These are phyloP conservation scores for Gypsophila paniculata DNA, from an alignment of 179 eudicot genomes.

Conservation along the genomic window DNA sequence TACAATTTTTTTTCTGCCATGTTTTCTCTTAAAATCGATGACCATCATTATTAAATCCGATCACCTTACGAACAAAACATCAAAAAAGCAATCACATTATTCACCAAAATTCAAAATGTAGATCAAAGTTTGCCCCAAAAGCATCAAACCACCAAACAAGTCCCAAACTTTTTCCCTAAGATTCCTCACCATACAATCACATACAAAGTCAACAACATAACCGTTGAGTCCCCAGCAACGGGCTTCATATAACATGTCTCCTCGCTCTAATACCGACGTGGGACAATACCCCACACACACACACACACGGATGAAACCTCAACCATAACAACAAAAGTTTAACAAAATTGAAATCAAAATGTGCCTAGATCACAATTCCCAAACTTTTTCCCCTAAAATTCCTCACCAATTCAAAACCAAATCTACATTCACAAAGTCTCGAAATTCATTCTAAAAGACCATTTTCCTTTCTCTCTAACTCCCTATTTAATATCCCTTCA, in stretches of 20 bases:
- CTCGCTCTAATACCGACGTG: too few relatives aligned
- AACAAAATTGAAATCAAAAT: neutral
- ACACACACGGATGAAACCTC: too few relatives aligned
- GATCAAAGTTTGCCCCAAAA: neutral
- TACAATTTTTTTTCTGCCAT: neutral
- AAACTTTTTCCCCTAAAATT: neutral
- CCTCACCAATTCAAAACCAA: neutral
- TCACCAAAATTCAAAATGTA: neutral
- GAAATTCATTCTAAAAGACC: too few relatives aligned
- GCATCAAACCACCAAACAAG: neutral
- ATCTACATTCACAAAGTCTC: conserved; percentile 3
- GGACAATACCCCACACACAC: too few relatives aligned
- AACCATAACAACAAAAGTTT: neutral
- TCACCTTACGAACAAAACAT: neutral
- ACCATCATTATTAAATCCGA: neutral
- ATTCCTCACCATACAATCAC: too few relatives aligned
- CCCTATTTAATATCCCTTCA: too few relatives aligned
- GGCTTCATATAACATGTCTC: too few relatives aligned
- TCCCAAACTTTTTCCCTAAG: too few relatives aligned
- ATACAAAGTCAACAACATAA: too few relatives aligned
- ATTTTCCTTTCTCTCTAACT: too few relatives aligned
- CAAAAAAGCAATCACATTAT: neutral
- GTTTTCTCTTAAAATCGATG: too few relatives aligned
- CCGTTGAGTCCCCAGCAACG: too few relatives aligned
- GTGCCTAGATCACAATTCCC: neutral